Evolutionary conservation across 169 alveolate genomes (phyloP), one percentile per base, ranked within the genome.

Genomic region (Cryptosporidium felis): DNA sequence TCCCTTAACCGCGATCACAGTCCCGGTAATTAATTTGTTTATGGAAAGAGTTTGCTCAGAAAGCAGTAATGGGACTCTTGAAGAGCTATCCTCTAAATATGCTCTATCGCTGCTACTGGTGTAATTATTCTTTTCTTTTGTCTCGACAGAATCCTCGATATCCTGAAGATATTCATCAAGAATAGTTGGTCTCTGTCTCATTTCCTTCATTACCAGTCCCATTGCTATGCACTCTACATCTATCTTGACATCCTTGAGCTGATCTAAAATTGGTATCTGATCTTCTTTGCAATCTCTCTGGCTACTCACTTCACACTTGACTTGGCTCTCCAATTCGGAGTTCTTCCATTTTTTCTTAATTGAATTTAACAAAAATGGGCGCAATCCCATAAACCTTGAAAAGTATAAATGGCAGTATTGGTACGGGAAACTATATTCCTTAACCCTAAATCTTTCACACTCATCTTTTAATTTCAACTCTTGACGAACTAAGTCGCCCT

Each of bases 101-200:
- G 56, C n/a, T 23, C 41, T 51, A 38, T 74, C 85, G 21, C 38
- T 44, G 36, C 28, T 41, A 56, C 85, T 74, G 2, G 32, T 53
- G 53, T 53, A 74, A 41, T 74, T 58, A 10, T 14, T 26, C 36
- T 21, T 21, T 36, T 51, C 34, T 6, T 32, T 53, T 16, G 16
- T 30, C n/a, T 38, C 56, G 6, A 26, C 32, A 0, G 26, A 0
- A 6, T 53, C 59, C 36, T 74, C 63, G 4, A 74, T 74, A 58
- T 74, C 74, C 14, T 74, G 85, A 49, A 74, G 67, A 58, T 74
- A 74, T 18, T 74, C 85, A 34, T 74, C 85, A 21, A 74, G 32
- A 49, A 74, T 56, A 8, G 85, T 74, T 2, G 74, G 67, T 40
- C 85, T 49, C 18, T 32, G 32, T 8, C 56, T 74, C 85, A 74